Evolutionary conservation across 2,329 filamentous ascomycete genomes (phyloP).

Genomic region (Dactylella cylindrospora): DNA sequence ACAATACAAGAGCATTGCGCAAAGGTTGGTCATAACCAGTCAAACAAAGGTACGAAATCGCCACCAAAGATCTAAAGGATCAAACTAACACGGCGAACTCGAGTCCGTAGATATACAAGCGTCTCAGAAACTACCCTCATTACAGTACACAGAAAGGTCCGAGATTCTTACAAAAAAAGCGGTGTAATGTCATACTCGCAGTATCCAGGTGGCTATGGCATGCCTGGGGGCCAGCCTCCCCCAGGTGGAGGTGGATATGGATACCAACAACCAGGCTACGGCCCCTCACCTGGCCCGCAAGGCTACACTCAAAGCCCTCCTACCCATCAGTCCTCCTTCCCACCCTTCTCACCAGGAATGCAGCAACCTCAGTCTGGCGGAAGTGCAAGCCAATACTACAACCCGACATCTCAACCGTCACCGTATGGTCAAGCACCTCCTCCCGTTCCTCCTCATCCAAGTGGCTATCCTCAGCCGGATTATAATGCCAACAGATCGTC

Average conservation of each 20-base stretch:
- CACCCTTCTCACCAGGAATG: constrained; percentile 11
- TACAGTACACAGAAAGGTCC: no score
- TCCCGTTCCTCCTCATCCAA: constrained; percentile 47
- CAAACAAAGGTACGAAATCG: no score
- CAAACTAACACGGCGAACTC: no score
- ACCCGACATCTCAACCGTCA: constrained; percentile 12
- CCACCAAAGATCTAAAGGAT: no score
- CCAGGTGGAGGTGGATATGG: constrained; percentile 12
- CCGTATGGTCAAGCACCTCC: constrained; percentile 9
- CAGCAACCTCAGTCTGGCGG: constrained; percentile 7
- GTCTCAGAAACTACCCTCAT: no score
- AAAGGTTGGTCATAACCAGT: no score
- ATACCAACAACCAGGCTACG: not conserved
- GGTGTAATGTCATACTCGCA: constrained; percentile 39
- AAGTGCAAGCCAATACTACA: constrained; percentile 7
- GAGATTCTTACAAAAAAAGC: no score
- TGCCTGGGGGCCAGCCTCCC: constrained; percentile 18
- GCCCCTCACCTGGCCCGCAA: constrained; percentile 5
- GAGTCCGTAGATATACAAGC: no score
- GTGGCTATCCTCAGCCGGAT: constrained; percentile 52
- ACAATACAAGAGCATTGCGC: no score
- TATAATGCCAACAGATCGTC: constrained; percentile 48
- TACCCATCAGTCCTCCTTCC: constrained; percentile 12
- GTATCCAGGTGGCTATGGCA: constrained; percentile 20
- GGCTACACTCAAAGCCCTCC: constrained; percentile 13